Evolutionary conservation across 139 green algal species (phyloP).

Genomic region (Picochlorum sp.): DNA sequence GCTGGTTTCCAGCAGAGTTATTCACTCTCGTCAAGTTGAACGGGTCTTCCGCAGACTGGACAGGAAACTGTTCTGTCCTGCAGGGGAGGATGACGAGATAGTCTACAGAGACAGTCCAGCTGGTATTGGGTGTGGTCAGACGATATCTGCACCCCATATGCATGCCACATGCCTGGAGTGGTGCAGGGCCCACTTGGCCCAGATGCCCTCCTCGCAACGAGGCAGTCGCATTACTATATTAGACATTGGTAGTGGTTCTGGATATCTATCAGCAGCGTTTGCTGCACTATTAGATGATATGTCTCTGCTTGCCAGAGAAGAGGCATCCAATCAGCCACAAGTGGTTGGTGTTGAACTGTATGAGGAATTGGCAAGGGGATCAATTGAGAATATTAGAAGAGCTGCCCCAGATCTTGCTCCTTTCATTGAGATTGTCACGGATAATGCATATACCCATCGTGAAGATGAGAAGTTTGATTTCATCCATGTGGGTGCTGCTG

Average conservation of each 20-base stretch:
- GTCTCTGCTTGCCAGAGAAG: background rate
- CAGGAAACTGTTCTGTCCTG: constrained; percentile 1
- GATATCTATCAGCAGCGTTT: constrained; percentile 75
- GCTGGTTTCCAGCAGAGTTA: background rate
- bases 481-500: constrained; percentile 92
- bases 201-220: constrained; percentile 24
- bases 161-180: constrained; percentile 84
- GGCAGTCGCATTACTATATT: constrained; percentile 37
- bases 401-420: background rate
- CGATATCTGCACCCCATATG: constrained; percentile 93
- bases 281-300: constrained; percentile 41
- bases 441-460: constrained; percentile 18
- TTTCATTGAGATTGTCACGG: constrained; percentile 13
- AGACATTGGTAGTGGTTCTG: constrained; percentile 76
- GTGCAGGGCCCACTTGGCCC: constrained; percentile 49
- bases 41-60: constrained; percentile 1
- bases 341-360: constrained; percentile 29
- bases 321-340: constrained; percentile 3
- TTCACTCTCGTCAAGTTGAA: constrained; percentile 1
- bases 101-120: constrained; percentile 23
- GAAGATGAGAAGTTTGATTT: constrained; percentile 62
- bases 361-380: constrained; percentile 9
- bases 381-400: constrained; percentile 5
- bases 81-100: background rate
- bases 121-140: constrained; percentile 36